These are phyloP conservation scores for Phytophthora syringae DNA, from an alignment of 352 stramenopile species.

Conservation along the genomic window DNA sequence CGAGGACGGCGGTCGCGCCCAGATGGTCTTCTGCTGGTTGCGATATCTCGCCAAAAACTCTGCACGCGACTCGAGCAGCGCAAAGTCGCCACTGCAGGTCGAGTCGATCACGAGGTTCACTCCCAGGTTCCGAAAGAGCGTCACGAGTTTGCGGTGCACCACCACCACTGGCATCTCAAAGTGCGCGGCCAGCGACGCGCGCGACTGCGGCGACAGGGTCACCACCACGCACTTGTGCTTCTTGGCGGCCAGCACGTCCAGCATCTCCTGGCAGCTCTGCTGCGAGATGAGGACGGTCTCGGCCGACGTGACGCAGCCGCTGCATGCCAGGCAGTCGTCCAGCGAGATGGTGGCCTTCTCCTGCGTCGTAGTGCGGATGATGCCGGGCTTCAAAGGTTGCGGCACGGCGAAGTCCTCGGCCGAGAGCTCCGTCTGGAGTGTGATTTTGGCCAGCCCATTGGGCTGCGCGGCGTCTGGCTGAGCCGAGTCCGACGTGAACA, in stretches of 20 bases:
- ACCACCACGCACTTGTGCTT: slow-evolving; percentile 77
- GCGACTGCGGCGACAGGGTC: slow-evolving; percentile 89
- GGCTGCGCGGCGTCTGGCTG: slow-evolving; percentile 7
- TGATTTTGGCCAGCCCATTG: slow-evolving; percentile 72
- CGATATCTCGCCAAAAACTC: slow-evolving; percentile 90
- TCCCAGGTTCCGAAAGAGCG: slow-evolving; percentile 79
- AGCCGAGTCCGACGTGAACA: slow-evolving; percentile 78
- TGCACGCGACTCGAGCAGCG: slow-evolving; percentile 92
- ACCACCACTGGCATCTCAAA: slow-evolving; percentile 70
- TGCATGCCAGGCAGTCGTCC: slow-evolving; percentile 97
- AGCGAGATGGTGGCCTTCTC: slow-evolving; percentile 94
- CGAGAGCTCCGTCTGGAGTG: slow-evolving; percentile 77
- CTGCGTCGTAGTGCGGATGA: slow-evolving; percentile 77
- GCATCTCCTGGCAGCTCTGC: slow-evolving; percentile 92
- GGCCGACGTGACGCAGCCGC: slow-evolving; percentile 97
- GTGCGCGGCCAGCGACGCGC: slow-evolving; percentile 86
- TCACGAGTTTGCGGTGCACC: slow-evolving; percentile 81
- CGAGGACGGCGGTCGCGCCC: slow-evolving; percentile 69
- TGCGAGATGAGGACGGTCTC: slow-evolving; percentile 98
- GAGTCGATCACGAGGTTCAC: slow-evolving; percentile 94
- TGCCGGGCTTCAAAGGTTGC: slow-evolving; percentile 59
- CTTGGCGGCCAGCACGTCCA: slow-evolving; percentile 62
- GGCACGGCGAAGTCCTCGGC: slow-evolving; percentile 59
- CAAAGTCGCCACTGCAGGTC: slow-evolving; percentile 91
- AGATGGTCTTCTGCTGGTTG: slow-evolving; percentile 80